Base-by-base conservation (phyloP, 257 asterid species). In the Scutellaria baicalensis region DNA sequence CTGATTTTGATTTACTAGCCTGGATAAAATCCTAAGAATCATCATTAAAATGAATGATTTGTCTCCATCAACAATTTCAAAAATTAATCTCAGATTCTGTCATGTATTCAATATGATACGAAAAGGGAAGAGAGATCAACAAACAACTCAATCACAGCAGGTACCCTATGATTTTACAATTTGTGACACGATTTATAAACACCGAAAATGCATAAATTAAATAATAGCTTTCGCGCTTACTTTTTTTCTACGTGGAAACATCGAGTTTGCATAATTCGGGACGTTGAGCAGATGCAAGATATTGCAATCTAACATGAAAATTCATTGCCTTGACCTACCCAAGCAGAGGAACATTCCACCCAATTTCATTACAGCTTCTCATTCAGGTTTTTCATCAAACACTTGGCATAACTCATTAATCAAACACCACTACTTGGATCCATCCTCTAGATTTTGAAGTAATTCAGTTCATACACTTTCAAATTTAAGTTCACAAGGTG, bases 291-390 rank as follows among this genome's bases (percentile, higher is more conserved):
- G 73, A 47, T 51, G 76, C 73, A 57, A 48, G 52, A 66, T 54
- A 66, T 58, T 69, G 75, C 33, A 71, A 13, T n/a, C 45, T 48
- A 14, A 69, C 72, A 23, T 66, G 39, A 50, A 71, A 9, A 9
- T 13, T 55, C 6, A 75, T 67, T 14, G 73, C 80, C 84, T 75
- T 75, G 58, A 51, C 72, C 77, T 49, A 13, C 21, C 8, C 56
- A 39, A 60, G 39, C 49, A 68, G 31, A 69, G 10, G 18, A 47
- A 45, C 52, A 73, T 18, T 13, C 14, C 70, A 48, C 56, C 50
- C 16, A 4, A 16, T 54, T 36, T 54, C 33, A 59, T 44, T 52
- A 21, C 27, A 55, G 42, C 8, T 72, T 66, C 59, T 64, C 68
- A 9, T 38, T 66, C 55, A 40, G 59, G 35, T 18, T 16, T 71